phyloP scores from a whole-genome alignment of 1,139 yeast genomes.

The Maudiozyma humilis region DNA sequence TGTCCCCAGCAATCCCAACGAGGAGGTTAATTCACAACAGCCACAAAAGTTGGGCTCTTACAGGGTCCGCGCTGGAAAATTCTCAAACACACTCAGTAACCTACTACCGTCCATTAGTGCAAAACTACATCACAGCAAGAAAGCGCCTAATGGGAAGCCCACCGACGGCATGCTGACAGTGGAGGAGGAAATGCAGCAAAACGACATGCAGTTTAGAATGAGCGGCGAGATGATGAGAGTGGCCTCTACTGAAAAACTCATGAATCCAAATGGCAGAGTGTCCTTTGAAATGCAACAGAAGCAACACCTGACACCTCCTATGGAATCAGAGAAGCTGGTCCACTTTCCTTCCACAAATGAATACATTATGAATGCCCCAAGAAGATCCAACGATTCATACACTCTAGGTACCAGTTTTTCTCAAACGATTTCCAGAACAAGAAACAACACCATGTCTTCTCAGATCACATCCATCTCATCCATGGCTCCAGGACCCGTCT shows the following conservation, averaged over 20 bases:
- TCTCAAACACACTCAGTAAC: constrained; percentile 30
- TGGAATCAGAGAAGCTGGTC: constrained; percentile 20
- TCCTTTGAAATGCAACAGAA: neutral
- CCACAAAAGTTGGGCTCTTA: constrained; percentile 28
- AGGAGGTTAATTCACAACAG: constrained; percentile 12
- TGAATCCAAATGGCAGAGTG: neutral
- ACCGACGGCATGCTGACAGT: constrained; percentile 5
- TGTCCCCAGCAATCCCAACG: constrained; percentile 7
- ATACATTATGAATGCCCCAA: constrained; percentile 19
- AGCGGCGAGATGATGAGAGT: constrained; percentile 1
- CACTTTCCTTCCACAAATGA: constrained; percentile 25
- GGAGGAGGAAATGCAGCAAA: constrained; percentile 4
- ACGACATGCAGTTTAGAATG: constrained; percentile 5
- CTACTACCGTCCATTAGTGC: constrained; percentile 30
- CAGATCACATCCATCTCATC: constrained; percentile 30
- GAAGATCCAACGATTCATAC: constrained; percentile 27
- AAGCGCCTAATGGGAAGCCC: constrained; percentile 12
- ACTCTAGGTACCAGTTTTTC: constrained; percentile 15
- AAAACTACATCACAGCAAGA: constrained; percentile 28
- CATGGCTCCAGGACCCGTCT: constrained; percentile 17
- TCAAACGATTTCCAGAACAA: constrained; percentile 25
- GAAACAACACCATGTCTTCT: constrained; percentile 30
- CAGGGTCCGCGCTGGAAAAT: constrained; percentile 28
- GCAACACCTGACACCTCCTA: constrained; percentile 24
- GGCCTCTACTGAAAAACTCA: neutral